Evolutionary conservation across 106 monocot species (phyloP).

Genomic region (Dendrobium chrysotoxum): DNA sequence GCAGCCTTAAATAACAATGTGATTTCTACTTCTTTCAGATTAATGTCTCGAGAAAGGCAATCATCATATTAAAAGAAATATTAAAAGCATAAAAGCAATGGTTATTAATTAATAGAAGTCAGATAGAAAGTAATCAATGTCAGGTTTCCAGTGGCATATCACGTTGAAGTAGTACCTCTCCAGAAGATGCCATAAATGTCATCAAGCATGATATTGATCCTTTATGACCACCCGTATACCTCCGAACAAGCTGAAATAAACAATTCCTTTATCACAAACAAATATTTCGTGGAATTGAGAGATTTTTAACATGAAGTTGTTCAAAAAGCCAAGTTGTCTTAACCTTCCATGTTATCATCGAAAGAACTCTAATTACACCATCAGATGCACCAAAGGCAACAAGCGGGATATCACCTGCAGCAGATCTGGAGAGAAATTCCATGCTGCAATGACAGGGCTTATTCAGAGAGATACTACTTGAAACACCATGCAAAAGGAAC

Average conservation of each 20-base stretch:
- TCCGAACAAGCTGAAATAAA: constrained; percentile 71
- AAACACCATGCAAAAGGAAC: not conserved
- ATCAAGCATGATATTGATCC: constrained; percentile 90
- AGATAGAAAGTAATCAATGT: not conserved
- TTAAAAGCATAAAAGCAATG: not conserved
- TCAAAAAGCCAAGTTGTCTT: not conserved
- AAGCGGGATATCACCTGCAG: constrained; percentile 77
- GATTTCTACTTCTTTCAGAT: not conserved
- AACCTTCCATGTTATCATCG: constrained; percentile 99
- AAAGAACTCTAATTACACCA: constrained; percentile 95
- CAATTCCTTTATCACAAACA: constrained; percentile 2
- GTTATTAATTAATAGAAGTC: not conserved
- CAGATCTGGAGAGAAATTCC: constrained; percentile 88
- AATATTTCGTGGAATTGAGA: not conserved
- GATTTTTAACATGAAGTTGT: not conserved
- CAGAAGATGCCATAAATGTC: constrained; percentile 91
- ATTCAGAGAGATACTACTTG: not conserved
- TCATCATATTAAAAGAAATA: not conserved
- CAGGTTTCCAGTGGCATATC: not conserved
- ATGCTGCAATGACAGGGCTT: constrained; percentile 51
- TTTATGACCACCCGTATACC: constrained; percentile 98
- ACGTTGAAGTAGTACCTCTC: constrained; percentile 56
- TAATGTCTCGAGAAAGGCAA: not conserved
- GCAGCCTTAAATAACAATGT: not conserved
- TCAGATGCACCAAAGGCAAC: constrained; percentile 97